These are phyloP conservation scores for Candida coleopterorum DNA, from an alignment of 805 yeast species.

Conservation along the genomic window DNA sequence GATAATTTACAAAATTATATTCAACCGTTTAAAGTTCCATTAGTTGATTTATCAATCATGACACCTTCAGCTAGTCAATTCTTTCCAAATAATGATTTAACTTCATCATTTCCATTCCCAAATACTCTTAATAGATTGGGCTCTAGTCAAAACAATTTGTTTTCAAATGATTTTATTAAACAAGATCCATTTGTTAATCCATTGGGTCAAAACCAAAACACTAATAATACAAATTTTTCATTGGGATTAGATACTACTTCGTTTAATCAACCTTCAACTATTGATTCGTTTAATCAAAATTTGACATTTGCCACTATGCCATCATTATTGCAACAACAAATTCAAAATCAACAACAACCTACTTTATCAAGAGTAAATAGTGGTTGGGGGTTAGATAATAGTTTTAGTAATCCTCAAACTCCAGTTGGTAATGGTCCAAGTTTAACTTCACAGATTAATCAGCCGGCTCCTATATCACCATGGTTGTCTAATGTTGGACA, in stretches of 20 bases:
- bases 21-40: constrained; percentile 61
- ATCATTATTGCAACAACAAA: constrained; percentile 31
- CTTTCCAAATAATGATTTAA: constrained; percentile 4
- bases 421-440: constrained; percentile 23
- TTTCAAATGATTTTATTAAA: constrained; percentile 21
- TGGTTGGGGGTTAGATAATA: constrained; percentile 36
- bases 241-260: constrained; percentile 24
- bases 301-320: constrained; percentile 22
- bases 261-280: constrained; percentile 7
- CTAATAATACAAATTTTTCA: constrained; percentile 14
- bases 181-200: constrained; percentile 17
- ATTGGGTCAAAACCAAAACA: no score
- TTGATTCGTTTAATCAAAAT: constrained; percentile 7
- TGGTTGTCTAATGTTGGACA: constrained; percentile 29
- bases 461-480: constrained; percentile 39
- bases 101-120: constrained; percentile 5
- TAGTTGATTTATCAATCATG: constrained; percentile 30
- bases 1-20: constrained; percentile 41
- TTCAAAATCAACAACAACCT: constrained; percentile 27
- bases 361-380: constrained; percentile 29
- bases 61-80: constrained; percentile 6
- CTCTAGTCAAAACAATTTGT: constrained; percentile 12
- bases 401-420: constrained; percentile 22
- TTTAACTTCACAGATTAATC: constrained; percentile 20
- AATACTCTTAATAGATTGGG: constrained; percentile 21